These are phyloP conservation scores for Hyphodiscus hymeniophilus DNA, from an alignment of 495 filamentous ascomycete genomes.

Conservation along the genomic window DNA sequence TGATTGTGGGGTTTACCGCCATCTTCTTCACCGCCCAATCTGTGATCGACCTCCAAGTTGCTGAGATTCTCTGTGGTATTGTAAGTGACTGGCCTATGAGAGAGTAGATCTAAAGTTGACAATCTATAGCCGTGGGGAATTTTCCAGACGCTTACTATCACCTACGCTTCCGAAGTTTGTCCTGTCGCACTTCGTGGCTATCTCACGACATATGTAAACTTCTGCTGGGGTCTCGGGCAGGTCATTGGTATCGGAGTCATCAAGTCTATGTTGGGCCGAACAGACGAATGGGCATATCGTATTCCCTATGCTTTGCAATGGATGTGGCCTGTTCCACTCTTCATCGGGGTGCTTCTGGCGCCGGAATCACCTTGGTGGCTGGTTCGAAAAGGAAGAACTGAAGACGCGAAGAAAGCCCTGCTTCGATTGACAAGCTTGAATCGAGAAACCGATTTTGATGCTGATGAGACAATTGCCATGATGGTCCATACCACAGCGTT, in stretches of 20 bases:
- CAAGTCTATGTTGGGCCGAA: conserved; percentile 48
- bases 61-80: conserved; percentile 70
- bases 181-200: conserved; percentile 65
- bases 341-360: conserved; percentile 60
- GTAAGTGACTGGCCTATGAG: conserved; percentile 5
- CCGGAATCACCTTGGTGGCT: conserved; percentile 80
- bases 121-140: conserved; percentile 54
- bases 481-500: conserved; percentile 76
- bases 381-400: conserved; percentile 57
- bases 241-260: conserved; percentile 69
- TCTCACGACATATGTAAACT: conserved; percentile 74
- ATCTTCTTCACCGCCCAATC: conserved; percentile 73
- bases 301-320: conserved; percentile 66
- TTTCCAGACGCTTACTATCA: conserved; percentile 71
- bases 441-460: conserved; percentile 54
- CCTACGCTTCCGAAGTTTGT: conserved; percentile 74
- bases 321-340: conserved; percentile 76
- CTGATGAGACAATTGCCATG: conserved; percentile 73
- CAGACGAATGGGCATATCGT: conserved; percentile 58
- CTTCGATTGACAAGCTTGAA: conserved; percentile 53
- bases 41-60: conserved; percentile 58
- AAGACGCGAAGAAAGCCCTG: conserved; percentile 61
- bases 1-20: conserved; percentile 60
- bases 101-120: not conserved
- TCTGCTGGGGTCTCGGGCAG: conserved; percentile 78